These are phyloP conservation scores for Ogataea hybrid DNA, from an alignment of 1,139 yeast genomes.

Conservation along the genomic window DNA sequence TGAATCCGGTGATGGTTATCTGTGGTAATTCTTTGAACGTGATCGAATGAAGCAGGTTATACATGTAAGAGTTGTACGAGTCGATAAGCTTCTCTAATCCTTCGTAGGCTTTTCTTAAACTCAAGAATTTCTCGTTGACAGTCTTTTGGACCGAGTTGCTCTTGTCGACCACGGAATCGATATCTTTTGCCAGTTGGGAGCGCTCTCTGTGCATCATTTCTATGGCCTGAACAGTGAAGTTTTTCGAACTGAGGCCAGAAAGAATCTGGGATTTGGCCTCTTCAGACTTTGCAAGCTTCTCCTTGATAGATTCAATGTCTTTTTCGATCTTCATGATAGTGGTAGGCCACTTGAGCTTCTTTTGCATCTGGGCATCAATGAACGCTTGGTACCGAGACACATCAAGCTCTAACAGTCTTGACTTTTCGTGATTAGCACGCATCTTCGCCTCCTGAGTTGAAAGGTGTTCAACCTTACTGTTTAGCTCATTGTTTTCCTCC, in stretches of 20 bases:
- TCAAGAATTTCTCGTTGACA: slow-evolving; percentile 46
- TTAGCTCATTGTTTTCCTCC: slow-evolving; percentile 44
- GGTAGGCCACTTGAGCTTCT: slow-evolving; percentile 64
- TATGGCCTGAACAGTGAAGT: slow-evolving; percentile 60
- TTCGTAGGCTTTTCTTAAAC: slow-evolving; percentile 47
- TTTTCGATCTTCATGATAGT: slow-evolving; percentile 52
- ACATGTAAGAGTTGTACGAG: slow-evolving; percentile 50
- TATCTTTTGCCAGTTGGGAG: slow-evolving; percentile 52
- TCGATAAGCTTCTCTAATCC: slow-evolving; percentile 50
- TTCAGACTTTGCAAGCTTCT: slow-evolving; percentile 44
- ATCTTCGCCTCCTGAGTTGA: slow-evolving; percentile 38
- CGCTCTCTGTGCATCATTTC: slow-evolving; percentile 62
- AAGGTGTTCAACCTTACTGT: slow-evolving; percentile 36
- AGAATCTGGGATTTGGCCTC: slow-evolving; percentile 45
- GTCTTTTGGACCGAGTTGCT: slow-evolving; percentile 38
- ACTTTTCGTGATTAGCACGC: slow-evolving; percentile 43
- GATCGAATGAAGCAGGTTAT: slow-evolving; percentile 22
- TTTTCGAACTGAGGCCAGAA: slow-evolving; percentile 48
- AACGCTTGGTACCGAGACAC: slow-evolving; percentile 67
- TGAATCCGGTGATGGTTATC: slow-evolving; percentile 22
- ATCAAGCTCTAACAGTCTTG: slow-evolving; percentile 69
- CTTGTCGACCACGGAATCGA: slow-evolving; percentile 48
- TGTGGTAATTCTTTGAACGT: slow-evolving; percentile 19
- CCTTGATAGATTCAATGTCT: slow-evolving; percentile 51
- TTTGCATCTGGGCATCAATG: slow-evolving; percentile 61